Evolutionary conservation across 2,329 filamentous ascomycete species (phyloP), one percentile per base, ranked within the genome.

Genomic region (Exutisphaerella laricina): DNA sequence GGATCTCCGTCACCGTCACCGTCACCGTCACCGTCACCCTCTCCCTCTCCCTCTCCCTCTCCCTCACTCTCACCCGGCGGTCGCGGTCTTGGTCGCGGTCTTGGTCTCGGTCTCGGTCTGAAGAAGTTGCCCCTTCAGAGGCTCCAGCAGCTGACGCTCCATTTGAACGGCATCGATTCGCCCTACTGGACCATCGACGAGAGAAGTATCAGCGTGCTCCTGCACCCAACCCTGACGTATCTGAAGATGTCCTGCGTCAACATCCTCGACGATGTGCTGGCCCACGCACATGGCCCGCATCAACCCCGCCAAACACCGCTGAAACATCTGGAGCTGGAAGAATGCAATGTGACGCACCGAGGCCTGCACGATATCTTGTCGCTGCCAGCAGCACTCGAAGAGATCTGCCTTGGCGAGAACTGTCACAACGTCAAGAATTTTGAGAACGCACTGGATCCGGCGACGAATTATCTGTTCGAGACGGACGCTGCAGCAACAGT

Each of bases 231-330:
- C 2, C 28, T 57, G 13, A 26, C 41, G 12, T 31, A 39, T 10
- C 45, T 57, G 23, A 53, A 46, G 33, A 40, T 57, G 10, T 55
- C 54, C 6, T 57, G 54, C 26, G 52, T 55, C 35, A 57, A 52
- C 38, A 44, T 57, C 14, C 32, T 41, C 6, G 41, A 45, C 4
- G 29, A 50, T 13, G 23, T 46, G 3, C 30, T 36, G 5, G 36
- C 44, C 3, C 16, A 39, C 10, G 29, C 39, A 5, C 14, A 16
- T 4, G 22, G 35, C 8, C 30, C 21, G 17, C n/a, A 38, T n/a
- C 23, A 7, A 26, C 6, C 6, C 23, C 6, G 6, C 2, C 40
- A 33, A 20, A 50, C 46, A 10, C 39, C 50, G 3, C 40, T 57
- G 5, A 51, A 45, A 33, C 41, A 53, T 17, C 44, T 57, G 14